Base-by-base conservation (phyloP, 1,139 yeast genomes). In the Sugiyamaella castrensis region DNA sequence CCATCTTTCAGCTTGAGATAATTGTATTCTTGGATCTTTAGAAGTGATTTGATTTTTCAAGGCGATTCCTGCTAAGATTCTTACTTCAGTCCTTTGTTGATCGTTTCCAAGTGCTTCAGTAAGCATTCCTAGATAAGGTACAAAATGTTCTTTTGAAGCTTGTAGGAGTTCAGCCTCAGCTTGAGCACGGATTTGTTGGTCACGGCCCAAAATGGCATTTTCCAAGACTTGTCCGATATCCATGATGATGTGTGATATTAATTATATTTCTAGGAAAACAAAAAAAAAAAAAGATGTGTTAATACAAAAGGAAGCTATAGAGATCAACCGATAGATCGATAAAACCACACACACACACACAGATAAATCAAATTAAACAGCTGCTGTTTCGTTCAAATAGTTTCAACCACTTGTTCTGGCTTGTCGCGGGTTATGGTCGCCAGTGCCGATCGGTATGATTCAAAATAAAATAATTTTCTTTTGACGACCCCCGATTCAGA, bases 61-160 rank as follows among this genome's bases (percentile, higher is more conserved):
- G 12, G 84, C 87, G 56, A 92, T 74, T 42, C 95, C 96, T 3
- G 98, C 96, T 68, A 94, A 79, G 77, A 88, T 87, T 64, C 98
- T 78, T 47, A 89, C 95, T 70, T 91, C 97, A 7, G 86, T 73
- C 60, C 79, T 81, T 54, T 81, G 81, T 6, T 74, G 69, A 43
- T 79, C 82, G 62, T 84, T 81, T 36, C 83, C 84, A 57, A 92
- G 75, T 29, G 87, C 88, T 57, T 81, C 81, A 39, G 87, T 80
- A 63, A 91, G 78, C 61, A 83, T 73, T 39, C 81, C 80, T 60
- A 89, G 71, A 65, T 84, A 92, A 59, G 76, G 83, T 67, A 72
- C 82, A 71, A 87, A 91, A 68, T 88, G 86, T 55, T 81, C 84
- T 59, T 77, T 75, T 31, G 95, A 84, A 27, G 91, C 81, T 48